Conservation (phyloP, 768 basidiomycete species). For the Mycena kentingensis region DNA sequence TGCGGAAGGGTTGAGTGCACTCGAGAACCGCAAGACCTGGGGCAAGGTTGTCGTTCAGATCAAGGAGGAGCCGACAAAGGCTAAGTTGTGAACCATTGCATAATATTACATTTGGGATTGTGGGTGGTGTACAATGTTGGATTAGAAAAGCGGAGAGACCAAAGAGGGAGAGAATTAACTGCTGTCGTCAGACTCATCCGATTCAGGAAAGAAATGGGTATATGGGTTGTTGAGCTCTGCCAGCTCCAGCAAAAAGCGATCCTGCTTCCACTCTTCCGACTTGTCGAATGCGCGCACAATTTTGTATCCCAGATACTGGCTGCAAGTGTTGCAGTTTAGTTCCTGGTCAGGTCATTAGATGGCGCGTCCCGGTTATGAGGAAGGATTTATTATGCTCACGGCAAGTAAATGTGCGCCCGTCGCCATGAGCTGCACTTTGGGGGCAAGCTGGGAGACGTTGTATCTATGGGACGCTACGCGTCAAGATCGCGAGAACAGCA, state of each 20-base stretch:
- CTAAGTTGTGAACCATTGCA: constrained; percentile 44
- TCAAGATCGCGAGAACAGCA: constrained; percentile 5
- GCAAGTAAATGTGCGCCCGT: constrained; percentile 55
- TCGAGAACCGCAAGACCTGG: constrained; percentile 88
- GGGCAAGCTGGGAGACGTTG: constrained; percentile 46
- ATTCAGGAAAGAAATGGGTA: constrained; percentile 8
- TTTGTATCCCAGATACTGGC: constrained; percentile 62
- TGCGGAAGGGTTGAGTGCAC: constrained; percentile 66
- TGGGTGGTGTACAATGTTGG: neutral
- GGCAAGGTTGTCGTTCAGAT: constrained; percentile 82
- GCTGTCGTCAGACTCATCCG: constrained; percentile 14
- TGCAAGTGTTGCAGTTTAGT: constrained; percentile 33
- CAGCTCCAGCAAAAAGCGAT: constrained; percentile 58
- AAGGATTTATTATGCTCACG: neutral
- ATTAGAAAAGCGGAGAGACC: neutral
- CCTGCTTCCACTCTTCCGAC: constrained; percentile 67
- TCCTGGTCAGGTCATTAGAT: constrained; percentile 23
- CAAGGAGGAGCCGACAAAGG: constrained; percentile 46
- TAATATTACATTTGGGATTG: neutral
- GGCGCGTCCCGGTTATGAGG: neutral
- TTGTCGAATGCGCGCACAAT: constrained; percentile 58
- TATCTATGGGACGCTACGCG: constrained; percentile 36
- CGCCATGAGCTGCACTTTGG: constrained; percentile 59
- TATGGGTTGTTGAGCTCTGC: constrained; percentile 38
- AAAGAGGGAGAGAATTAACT: constrained; percentile 4